A percentile compares a stretch with the other conserved stretches of the same genome.
Conservation (phyloP, 495 filamentous ascomycete genomes). For the Clavariopsis aquatica region DNA sequence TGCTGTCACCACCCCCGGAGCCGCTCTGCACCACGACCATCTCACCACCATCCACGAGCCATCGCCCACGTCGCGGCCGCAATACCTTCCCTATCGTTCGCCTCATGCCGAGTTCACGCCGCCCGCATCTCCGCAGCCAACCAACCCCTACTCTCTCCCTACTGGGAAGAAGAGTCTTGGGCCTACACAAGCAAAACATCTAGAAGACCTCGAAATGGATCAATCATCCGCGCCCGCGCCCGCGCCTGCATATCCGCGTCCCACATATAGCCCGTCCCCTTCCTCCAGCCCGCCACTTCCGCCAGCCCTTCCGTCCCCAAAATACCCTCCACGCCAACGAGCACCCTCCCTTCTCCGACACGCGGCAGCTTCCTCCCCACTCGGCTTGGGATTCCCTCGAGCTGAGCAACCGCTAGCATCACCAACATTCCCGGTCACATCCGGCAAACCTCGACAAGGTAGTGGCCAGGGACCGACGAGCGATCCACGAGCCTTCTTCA, state of each 20-base stretch:
- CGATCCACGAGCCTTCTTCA: constrained; percentile 26
- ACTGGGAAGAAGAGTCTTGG: constrained; percentile 12
- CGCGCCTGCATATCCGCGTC: constrained; percentile 6
- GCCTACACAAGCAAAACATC: constrained; percentile 10
- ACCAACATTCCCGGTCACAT: constrained; percentile 15
- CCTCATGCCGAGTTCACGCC: constrained; percentile 23
- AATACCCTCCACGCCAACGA: constrained; percentile 14
- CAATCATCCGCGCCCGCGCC: neutral
- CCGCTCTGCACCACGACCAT: neutral
- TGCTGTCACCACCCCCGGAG: neutral
- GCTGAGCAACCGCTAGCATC: constrained; percentile 15
- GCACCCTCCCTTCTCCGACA: constrained; percentile 25
- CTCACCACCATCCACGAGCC: neutral
- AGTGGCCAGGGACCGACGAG: constrained; percentile 8
- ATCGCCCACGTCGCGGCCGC: neutral
- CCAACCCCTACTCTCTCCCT: neutral
- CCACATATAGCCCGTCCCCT: constrained; percentile 27
- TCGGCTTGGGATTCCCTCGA: constrained; percentile 11
- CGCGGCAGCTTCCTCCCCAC: constrained; percentile 16
- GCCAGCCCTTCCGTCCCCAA: constrained; percentile 19
- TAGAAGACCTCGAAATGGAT: constrained; percentile 9
- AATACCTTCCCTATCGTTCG: constrained; percentile 15
- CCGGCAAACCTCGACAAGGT: constrained; percentile 7
- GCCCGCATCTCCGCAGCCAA: constrained; percentile 29
- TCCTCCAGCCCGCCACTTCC: constrained; percentile 28